These are phyloP conservation scores for Russula sp. DNA, from an alignment of 768 basidiomycete genomes.

Conservation along the genomic window DNA sequence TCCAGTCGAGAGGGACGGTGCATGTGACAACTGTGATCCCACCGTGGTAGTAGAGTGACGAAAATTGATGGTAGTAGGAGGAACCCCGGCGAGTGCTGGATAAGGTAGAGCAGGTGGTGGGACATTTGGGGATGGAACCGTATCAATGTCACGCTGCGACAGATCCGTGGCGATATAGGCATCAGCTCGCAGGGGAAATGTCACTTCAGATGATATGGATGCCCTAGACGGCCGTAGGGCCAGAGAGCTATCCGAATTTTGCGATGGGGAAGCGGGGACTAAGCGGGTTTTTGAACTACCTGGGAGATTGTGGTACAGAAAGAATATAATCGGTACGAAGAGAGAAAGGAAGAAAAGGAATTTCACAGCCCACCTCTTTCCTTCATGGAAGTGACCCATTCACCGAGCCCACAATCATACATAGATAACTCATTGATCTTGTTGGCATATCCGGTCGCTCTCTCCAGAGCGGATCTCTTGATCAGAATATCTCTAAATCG, in stretches of 20 bases:
- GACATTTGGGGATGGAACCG: constrained; percentile 45
- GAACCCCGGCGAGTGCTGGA: constrained; percentile 50
- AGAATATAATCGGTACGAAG: background rate
- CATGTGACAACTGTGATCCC: constrained; percentile 3
- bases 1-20: background rate
- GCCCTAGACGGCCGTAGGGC: constrained; percentile 52
- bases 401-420: constrained; percentile 66
- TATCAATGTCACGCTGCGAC: constrained; percentile 31
- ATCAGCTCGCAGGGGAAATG: constrained; percentile 75
- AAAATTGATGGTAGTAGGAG: background rate
- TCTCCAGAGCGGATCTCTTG: constrained; percentile 52
- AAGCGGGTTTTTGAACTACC: constrained; percentile 16
- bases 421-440: constrained; percentile 79
- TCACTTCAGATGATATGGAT: constrained; percentile 67
- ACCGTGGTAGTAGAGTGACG: constrained; percentile 6
- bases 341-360: background rate
- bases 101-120: constrained; percentile 61
- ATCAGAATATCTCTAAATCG: constrained; percentile 55
- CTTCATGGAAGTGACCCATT: constrained; percentile 62
- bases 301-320: background rate
- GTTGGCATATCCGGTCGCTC: constrained; percentile 63
- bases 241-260: background rate
- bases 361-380: constrained; percentile 42
- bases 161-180: constrained; percentile 75
- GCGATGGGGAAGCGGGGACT: background rate